phyloP scores from a whole-genome alignment of 2,329 filamentous ascomycete genomes.

The Ceratocystis papillata region DNA sequence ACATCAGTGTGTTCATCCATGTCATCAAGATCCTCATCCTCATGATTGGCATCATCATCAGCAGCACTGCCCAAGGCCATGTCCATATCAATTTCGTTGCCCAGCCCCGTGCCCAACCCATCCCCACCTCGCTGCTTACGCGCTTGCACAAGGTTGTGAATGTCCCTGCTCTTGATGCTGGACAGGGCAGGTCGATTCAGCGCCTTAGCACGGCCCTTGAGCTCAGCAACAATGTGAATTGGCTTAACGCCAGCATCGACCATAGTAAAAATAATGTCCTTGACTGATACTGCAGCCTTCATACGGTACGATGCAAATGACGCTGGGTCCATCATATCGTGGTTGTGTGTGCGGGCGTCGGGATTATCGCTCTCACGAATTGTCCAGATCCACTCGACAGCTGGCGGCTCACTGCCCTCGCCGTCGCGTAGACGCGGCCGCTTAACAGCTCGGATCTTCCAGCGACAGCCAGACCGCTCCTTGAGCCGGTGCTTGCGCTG shows the following conservation, averaged over 20 bases:
- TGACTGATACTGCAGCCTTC: slow-evolving; percentile 22
- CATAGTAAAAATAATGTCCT: slow-evolving; percentile 24
- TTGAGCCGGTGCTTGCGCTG: slow-evolving; percentile 23
- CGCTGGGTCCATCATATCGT: slow-evolving; percentile 22
- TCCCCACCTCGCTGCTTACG: slow-evolving; percentile 13
- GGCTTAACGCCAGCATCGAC: slow-evolving; percentile 24
- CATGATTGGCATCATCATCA: slow-evolving; percentile 2
- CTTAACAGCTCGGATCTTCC: slow-evolving; percentile 24
- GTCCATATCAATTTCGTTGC: slow-evolving; percentile 18
- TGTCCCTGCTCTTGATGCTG: slow-evolving; percentile 23
- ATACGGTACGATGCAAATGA: slow-evolving; percentile 24
- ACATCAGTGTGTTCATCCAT: slow-evolving; percentile 10
- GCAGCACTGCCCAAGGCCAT: slow-evolving; percentile 2
- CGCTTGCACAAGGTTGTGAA: slow-evolving; percentile 23
- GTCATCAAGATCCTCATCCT: background rate
- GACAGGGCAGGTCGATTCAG: slow-evolving; percentile 18
- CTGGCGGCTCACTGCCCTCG: slow-evolving; percentile 26
- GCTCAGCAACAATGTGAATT: slow-evolving; percentile 23
- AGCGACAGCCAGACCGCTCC: slow-evolving; percentile 23
- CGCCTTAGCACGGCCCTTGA: slow-evolving; percentile 19
- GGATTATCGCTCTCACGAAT: slow-evolving; percentile 24
- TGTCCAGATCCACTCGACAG: slow-evolving; percentile 24
- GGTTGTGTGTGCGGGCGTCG: slow-evolving; percentile 22
- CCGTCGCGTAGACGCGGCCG: slow-evolving; percentile 24
- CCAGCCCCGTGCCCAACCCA: background rate